Percentiles rank a stretch among this genome's conserved stretches.
Conservation (phyloP, 2,329 filamentous ascomycete species). For the Sclerotinia minor region DNA sequence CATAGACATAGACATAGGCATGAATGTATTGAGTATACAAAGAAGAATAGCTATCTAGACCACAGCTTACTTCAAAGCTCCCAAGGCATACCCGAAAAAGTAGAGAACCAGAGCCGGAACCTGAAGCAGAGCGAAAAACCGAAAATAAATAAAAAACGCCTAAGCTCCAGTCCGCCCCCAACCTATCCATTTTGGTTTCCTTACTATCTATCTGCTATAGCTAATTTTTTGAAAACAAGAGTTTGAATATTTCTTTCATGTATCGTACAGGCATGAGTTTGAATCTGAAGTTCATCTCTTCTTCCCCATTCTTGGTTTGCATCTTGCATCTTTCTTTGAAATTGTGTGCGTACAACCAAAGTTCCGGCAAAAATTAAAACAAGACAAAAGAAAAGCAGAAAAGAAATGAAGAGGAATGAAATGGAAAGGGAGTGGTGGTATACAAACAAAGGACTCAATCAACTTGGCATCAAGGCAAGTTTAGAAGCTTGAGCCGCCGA, state of each 20-base stretch:
- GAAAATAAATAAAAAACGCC: background rate
- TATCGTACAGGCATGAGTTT: slow-evolving; percentile 6
- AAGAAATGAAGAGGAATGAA: background rate
- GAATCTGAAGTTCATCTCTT: background rate
- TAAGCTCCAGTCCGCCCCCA: background rate
- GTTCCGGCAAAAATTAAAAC: background rate
- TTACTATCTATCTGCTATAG: background rate
- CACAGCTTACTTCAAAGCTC: background rate
- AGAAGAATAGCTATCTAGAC: background rate
- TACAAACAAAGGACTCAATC: slow-evolving; percentile 8
- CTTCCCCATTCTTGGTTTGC: background rate
- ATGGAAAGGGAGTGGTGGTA: slow-evolving; percentile 15
- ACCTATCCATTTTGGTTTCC: slow-evolving; percentile 11
- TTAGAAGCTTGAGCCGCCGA: slow-evolving; percentile 12
- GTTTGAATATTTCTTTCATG: background rate
- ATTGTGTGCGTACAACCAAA: background rate
- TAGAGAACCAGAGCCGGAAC: too few relatives aligned
- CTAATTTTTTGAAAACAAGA: background rate
- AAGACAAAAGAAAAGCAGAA: background rate
- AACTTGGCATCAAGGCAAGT: background rate
- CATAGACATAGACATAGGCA: background rate
- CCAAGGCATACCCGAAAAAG: background rate
- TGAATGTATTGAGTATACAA: slow-evolving; percentile 1
- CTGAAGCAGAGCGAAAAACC: too few relatives aligned
- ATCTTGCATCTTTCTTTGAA: background rate